A percentile compares a stretch with the other conserved stretches of the same genome.
These are phyloP conservation scores for Taiozyma sp. DNA, from an alignment of 1,139 yeast genomes.

Conservation along the genomic window DNA sequence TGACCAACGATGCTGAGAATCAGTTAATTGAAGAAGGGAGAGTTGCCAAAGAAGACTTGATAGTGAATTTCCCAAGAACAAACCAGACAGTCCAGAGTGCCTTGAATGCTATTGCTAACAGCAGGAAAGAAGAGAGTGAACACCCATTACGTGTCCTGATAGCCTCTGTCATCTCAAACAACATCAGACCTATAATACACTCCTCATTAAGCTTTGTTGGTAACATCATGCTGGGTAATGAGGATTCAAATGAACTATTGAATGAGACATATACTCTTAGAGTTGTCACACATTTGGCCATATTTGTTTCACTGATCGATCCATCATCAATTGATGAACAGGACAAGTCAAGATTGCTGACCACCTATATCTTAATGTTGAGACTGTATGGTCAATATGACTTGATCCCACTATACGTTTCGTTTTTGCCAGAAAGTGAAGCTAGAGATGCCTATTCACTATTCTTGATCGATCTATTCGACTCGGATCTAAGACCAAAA, in stretches of 20 bases:
- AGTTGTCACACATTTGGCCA: slow-evolving; percentile 66
- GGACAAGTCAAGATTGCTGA: slow-evolving; percentile 45
- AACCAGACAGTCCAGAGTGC: slow-evolving; percentile 41
- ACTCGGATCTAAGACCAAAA: slow-evolving; percentile 42
- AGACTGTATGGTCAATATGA: slow-evolving; percentile 35
- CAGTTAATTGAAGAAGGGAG: slow-evolving; percentile 31
- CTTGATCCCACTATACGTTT: slow-evolving; percentile 40
- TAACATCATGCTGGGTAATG: slow-evolving; percentile 28
- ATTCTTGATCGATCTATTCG: slow-evolving; percentile 53
- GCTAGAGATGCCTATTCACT: slow-evolving; percentile 65
- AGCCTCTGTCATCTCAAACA: slow-evolving; percentile 68
- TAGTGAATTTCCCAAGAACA: slow-evolving; percentile 36
- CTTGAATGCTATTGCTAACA: slow-evolving; percentile 48
- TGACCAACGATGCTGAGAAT: slow-evolving; percentile 39
- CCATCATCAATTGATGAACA: slow-evolving; percentile 35
- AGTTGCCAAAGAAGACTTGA: slow-evolving; percentile 28
- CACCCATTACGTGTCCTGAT: slow-evolving; percentile 72
- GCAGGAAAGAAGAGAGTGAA: slow-evolving; percentile 44
- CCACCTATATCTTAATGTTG: slow-evolving; percentile 30
- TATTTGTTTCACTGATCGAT: slow-evolving; percentile 49
- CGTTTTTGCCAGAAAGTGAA: slow-evolving; percentile 37
- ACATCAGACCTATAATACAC: slow-evolving; percentile 39
- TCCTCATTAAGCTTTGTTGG: slow-evolving; percentile 28
- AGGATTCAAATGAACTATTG: slow-evolving; percentile 28
- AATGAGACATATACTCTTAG: slow-evolving; percentile 59